phyloP scores from a whole-genome alignment of 2,329 filamentous ascomycete genomes.

The Chrysoporthe deuterocubensis region DNA sequence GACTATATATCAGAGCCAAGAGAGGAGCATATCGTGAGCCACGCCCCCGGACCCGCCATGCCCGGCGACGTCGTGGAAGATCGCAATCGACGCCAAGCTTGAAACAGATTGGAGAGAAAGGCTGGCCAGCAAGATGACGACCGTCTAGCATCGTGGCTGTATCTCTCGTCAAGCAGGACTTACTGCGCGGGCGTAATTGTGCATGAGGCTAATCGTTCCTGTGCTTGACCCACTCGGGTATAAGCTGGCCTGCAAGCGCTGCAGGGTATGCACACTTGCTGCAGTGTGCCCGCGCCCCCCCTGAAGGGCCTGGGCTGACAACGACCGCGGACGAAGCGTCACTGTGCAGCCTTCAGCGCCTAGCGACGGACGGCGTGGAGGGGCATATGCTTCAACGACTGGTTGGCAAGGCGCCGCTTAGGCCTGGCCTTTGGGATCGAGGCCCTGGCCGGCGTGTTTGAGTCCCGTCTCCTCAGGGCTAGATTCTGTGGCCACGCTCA shows the following conservation, averaged over 20 bases:
- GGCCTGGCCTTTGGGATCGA: conserved; percentile 1
- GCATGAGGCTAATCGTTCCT: conserved; percentile 15
- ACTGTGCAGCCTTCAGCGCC: not conserved
- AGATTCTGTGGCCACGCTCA: conserved; percentile 5
- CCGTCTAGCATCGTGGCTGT: conserved; percentile 8
- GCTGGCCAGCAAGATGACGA: conserved; percentile 18
- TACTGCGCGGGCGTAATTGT: conserved; percentile 10
- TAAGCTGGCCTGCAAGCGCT: not conserved
- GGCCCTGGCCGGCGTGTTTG: not conserved
- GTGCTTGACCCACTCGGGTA: not conserved
- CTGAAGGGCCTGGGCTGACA: not conserved
- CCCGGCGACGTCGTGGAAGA: conserved; percentile 4
- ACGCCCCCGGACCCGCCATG: not conserved
- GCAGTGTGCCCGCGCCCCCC: not conserved
- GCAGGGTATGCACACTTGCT: not conserved
- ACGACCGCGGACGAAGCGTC: not conserved
- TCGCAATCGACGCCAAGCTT: conserved; percentile 15
- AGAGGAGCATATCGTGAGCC: conserved; percentile 14
- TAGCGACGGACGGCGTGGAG: not conserved
- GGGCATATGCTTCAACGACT: conserved; percentile 10
- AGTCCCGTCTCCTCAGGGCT: not conserved
- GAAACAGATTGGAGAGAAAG: conserved; percentile 22
- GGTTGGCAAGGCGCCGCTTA: not conserved
- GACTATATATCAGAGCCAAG: conserved; percentile 13
- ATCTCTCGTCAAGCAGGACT: not conserved